phyloP scores from a whole-genome alignment of 805 yeast genomes.

The Zygosaccharomyces rouxii region DNA sequence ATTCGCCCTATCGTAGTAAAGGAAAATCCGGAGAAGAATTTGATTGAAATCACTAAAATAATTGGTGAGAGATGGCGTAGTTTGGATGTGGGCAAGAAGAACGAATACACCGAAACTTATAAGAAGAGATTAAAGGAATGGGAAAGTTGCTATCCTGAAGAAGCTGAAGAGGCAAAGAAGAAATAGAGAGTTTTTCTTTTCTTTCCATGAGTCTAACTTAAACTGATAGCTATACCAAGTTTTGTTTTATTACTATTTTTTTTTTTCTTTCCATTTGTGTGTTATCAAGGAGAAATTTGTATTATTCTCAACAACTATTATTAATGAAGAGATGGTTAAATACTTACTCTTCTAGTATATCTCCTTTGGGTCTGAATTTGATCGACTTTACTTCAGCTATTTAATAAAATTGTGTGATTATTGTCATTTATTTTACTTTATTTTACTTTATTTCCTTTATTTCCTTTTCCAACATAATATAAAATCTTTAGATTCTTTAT shows the following conservation, averaged over 20 bases:
- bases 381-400: background rate
- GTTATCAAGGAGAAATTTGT: constrained; percentile 6
- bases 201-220: background rate
- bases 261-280: background rate
- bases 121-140: constrained; percentile 37
- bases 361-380: background rate
- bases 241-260: background rate
- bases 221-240: background rate
- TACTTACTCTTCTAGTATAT: background rate
- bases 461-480: background rate
- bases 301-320: constrained; percentile 1
- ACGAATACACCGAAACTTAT: constrained; percentile 34
- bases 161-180: constrained; percentile 19
- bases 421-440: background rate
- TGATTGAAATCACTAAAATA: constrained; percentile 34
- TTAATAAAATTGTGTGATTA: background rate
- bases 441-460: background rate
- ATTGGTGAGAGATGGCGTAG: constrained; percentile 34
- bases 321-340: background rate
- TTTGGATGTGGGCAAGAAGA: constrained; percentile 27
- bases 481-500: background rate
- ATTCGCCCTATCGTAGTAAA: constrained; percentile 32
- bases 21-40: constrained; percentile 33
- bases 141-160: constrained; percentile 37
- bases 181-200: background rate